Evolutionary conservation across 2,329 filamentous ascomycete genomes (phyloP), one percentile per base, ranked within the genome.

Genomic region (Sporothrix globosa): DNA sequence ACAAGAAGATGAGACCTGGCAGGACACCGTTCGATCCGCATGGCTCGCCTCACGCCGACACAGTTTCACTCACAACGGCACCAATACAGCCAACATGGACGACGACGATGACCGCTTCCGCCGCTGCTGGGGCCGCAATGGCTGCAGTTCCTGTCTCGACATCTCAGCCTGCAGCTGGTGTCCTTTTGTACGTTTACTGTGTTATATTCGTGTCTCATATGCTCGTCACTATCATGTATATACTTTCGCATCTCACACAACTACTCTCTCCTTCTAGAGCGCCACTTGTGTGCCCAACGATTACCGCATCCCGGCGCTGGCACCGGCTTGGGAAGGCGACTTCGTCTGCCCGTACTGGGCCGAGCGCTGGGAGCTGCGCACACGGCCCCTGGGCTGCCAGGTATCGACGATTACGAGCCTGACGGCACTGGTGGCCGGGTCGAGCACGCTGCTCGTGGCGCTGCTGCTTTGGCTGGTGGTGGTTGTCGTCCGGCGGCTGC

Each of bases 271-370:
- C 27, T 46, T 52, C 52, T 70, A 86, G 85, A 84, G 85, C 4
- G 84, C 82, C 77, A 82, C 83, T 0, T 88, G 86, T 75, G 82
- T 87, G 1, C 86, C 86, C 27, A 87, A 87, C 72, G 77, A 79
- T 19, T 76, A 83, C 70, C 69, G 72, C 0, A 75, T 86, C 11
- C 83, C 81, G 0, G 75, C 85, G 41, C 78, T 88, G 19, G 85
- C 85, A 2, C 86, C 86, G 1, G 81, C 83, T 2, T 83, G 80
- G 74, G 79, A 86, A 70, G 69, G 69, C 54, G 78, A 82, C 53
- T 76, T 83, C 66, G 79, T 87, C 11, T 88, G 86, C 73, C 86
- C 86, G 7, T 80, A 86, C 71, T 82, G 80, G 80, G 81, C 81
- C 6, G 83, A 83, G 76, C 75, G 80, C 21, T 83, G 81, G 81